Evolutionary conservation across 768 basidiomycete genomes (phyloP).

Genomic region (Gymnopilus dilepis): DNA sequence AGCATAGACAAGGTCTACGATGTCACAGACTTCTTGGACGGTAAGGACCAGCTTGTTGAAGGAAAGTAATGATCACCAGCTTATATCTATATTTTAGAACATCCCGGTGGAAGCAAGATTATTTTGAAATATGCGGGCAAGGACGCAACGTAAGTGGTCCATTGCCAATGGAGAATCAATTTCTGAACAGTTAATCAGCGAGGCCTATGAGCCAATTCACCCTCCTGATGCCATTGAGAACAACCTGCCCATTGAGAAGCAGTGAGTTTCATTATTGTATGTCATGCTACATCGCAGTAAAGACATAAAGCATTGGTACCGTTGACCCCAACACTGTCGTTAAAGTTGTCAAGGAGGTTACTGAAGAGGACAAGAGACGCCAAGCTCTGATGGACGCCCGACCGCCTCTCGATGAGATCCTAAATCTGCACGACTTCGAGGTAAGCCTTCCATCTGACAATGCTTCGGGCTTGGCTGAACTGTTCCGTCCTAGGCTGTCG

Average conservation of each 20-base stretch:
- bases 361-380: slow-evolving; percentile 74
- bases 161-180: background rate
- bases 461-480: slow-evolving; percentile 5
- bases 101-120: slow-evolving; percentile 85
- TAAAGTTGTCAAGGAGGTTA: slow-evolving; percentile 64
- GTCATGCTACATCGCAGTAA: background rate
- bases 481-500: slow-evolving; percentile 62
- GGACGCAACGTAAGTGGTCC: slow-evolving; percentile 77
- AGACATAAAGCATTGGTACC: slow-evolving; percentile 58
- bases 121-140: slow-evolving; percentile 89
- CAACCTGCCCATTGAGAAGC: slow-evolving; percentile 84
- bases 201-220: slow-evolving; percentile 89
- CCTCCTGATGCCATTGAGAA: slow-evolving; percentile 81
- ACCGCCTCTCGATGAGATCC: slow-evolving; percentile 77
- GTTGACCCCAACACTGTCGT: slow-evolving; percentile 74
- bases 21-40: slow-evolving; percentile 78
- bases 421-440: slow-evolving; percentile 96
- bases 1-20: slow-evolving; percentile 72
- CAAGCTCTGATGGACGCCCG: slow-evolving; percentile 63
- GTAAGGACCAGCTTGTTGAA: slow-evolving; percentile 42
- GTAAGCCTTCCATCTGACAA: slow-evolving; percentile 38
- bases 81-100: slow-evolving; percentile 46
- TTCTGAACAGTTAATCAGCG: slow-evolving; percentile 40
- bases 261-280: slow-evolving; percentile 47
- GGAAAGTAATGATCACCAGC: background rate